Percentiles rank a stretch among this genome's conserved stretches.
Conservation (phyloP, 2,329 filamentous ascomycete genomes). For the Byssothecium circinans region DNA sequence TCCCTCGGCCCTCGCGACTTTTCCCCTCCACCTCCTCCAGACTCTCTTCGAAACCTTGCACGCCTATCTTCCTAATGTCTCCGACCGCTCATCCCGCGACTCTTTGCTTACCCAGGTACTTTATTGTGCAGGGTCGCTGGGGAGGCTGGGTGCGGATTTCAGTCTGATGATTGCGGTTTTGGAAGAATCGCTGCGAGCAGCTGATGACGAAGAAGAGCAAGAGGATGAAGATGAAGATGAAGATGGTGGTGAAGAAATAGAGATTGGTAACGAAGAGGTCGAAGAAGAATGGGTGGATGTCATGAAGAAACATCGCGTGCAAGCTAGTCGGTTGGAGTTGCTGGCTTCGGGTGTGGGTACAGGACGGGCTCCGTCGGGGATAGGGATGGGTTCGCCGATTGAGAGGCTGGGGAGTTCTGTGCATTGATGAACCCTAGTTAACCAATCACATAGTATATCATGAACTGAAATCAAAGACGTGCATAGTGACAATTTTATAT, state of each 20-base stretch:
- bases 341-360: slow-evolving; percentile 48
- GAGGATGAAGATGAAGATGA: slow-evolving; percentile 46
- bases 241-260: slow-evolving; percentile 36
- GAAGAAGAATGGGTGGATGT: slow-evolving; percentile 80
- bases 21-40: slow-evolving; percentile 79
- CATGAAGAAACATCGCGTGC: slow-evolving; percentile 81
- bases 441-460: background rate
- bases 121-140: slow-evolving; percentile 89
- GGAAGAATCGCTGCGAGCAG: slow-evolving; percentile 42
- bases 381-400: slow-evolving; percentile 11
- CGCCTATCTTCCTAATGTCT: slow-evolving; percentile 77
- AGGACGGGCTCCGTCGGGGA: slow-evolving; percentile 17
- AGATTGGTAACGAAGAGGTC: slow-evolving; percentile 43
- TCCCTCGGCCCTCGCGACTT: slow-evolving; percentile 78
- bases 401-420: slow-evolving; percentile 16
- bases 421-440: slow-evolving; percentile 6
- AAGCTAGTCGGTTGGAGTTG: slow-evolving; percentile 75
- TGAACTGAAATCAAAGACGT: too few relatives aligned
- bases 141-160: slow-evolving; percentile 89
- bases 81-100: slow-evolving; percentile 77
- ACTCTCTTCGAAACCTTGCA: slow-evolving; percentile 77
- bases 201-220: slow-evolving; percentile 40
- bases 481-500: background rate
- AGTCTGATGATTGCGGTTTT: slow-evolving; percentile 77
- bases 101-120: slow-evolving; percentile 89